phyloP scores from a whole-genome alignment of 1,139 yeast species.

The Candida labiduridarum region DNA sequence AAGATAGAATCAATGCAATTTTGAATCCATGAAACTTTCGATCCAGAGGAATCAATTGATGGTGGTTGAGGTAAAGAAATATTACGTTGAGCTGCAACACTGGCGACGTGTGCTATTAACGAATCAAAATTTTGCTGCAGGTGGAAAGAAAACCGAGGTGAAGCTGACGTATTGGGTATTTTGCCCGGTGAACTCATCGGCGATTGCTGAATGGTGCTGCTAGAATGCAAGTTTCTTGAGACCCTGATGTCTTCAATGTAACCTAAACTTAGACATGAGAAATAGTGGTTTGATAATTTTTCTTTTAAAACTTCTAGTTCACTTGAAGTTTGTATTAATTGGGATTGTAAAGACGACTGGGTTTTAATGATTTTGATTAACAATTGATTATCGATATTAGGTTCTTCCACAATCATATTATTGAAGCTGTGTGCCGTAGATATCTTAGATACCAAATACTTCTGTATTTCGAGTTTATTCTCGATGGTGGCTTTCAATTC shows the following conservation, averaged over 20 bases:
- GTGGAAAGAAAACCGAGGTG: slow-evolving; percentile 11
- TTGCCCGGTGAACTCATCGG: slow-evolving; percentile 9
- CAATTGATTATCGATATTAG: slow-evolving; percentile 28
- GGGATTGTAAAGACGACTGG: slow-evolving; percentile 35
- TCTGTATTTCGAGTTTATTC: slow-evolving; percentile 34
- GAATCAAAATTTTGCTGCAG: slow-evolving; percentile 37
- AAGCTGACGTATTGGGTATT: background rate
- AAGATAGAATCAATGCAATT: slow-evolving; percentile 50
- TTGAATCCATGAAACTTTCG: slow-evolving; percentile 54
- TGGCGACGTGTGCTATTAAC: slow-evolving; percentile 54
- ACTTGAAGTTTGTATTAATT: slow-evolving; percentile 27
- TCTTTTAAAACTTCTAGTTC: slow-evolving; percentile 34
- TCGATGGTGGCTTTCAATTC: slow-evolving; percentile 31
- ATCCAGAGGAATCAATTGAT: slow-evolving; percentile 28
- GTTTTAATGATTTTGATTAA: slow-evolving; percentile 38
- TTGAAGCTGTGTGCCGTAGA: slow-evolving; percentile 36
- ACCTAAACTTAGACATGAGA: slow-evolving; percentile 48
- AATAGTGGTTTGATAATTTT: slow-evolving; percentile 41
- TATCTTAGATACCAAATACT: slow-evolving; percentile 36
- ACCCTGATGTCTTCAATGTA: slow-evolving; percentile 48
- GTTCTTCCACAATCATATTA: slow-evolving; percentile 22
- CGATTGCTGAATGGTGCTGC: slow-evolving; percentile 6
- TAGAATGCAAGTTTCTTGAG: slow-evolving; percentile 12
- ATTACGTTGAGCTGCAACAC: slow-evolving; percentile 54
- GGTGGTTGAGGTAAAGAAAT: slow-evolving; percentile 48